A percentile compares a stretch with the other conserved stretches of the same genome.
phyloP scores from a whole-genome alignment of 345 rosid species.

The Eucalyptus grandis region DNA sequence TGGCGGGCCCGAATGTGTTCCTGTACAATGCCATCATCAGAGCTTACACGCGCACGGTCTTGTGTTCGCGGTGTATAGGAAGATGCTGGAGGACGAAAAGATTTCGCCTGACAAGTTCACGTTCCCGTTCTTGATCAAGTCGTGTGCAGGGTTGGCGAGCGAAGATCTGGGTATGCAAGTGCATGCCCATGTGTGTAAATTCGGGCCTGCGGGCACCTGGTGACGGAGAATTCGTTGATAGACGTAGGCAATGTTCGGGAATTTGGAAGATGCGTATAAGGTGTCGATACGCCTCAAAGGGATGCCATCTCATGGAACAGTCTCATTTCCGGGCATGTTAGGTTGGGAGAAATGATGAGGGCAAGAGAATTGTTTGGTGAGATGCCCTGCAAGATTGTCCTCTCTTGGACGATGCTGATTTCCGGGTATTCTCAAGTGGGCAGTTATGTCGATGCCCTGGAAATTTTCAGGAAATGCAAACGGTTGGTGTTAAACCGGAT shows the following conservation, averaged over 20 bases:
- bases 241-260: constrained; percentile 34
- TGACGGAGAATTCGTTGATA: constrained; percentile 31
- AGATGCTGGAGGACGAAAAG: constrained; percentile 2
- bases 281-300: constrained; percentile 34
- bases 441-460: constrained; percentile 26
- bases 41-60: constrained; percentile 20
- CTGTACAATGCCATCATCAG: constrained; percentile 44
- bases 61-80: constrained; percentile 16
- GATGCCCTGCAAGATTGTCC: constrained; percentile 29
- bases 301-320: constrained; percentile 53
- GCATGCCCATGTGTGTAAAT: constrained; percentile 31
- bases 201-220: constrained; percentile 11
- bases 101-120: constrained; percentile 41
- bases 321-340: constrained; percentile 19
- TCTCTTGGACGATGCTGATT: constrained; percentile 62
- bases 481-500: constrained; percentile 26
- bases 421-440: constrained; percentile 29
- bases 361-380: constrained; percentile 22
- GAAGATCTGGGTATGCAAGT: constrained; percentile 25
- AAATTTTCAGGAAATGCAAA: constrained; percentile 25
- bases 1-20: constrained; percentile 24
- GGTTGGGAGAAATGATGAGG: constrained; percentile 32
- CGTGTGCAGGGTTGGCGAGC: constrained; percentile 23
- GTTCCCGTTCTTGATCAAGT: constrained; percentile 36
- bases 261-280: constrained; percentile 14